Evolutionary conservation across 1,284 basidiomycete species (phyloP).

Genomic region (Cryptococcus depauperatus): DNA sequence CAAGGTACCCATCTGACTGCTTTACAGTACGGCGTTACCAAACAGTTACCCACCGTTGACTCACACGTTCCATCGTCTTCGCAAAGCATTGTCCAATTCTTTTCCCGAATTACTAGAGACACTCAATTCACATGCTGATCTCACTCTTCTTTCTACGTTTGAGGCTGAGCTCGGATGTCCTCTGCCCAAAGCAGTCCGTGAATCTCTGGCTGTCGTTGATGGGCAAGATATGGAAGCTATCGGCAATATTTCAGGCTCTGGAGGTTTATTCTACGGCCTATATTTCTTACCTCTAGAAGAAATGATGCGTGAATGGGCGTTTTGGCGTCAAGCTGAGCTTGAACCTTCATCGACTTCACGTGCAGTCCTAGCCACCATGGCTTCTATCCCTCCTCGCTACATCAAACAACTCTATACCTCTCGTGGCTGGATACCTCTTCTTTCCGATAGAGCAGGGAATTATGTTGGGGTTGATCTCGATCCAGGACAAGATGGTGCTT

Average conservation of each 20-base stretch:
- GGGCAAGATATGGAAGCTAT: conserved; percentile 84
- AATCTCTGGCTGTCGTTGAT: conserved; percentile 72
- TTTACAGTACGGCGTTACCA: conserved; percentile 11
- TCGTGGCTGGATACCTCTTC: conserved; percentile 90
- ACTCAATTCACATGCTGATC: conserved; percentile 74
- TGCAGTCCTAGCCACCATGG: conserved; percentile 67
- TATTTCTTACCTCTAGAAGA: conserved; percentile 77
- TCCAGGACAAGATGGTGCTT: conserved; percentile 64
- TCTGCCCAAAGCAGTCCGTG: conserved; percentile 68
- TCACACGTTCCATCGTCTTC: conserved; percentile 70
- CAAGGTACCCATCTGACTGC: background rate
- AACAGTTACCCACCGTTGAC: conserved; percentile 61
- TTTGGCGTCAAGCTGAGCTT: conserved; percentile 84
- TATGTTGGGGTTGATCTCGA: conserved; percentile 94
- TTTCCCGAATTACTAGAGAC: conserved; percentile 87
- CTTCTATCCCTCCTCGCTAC: conserved; percentile 84
- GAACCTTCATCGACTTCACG: conserved; percentile 69
- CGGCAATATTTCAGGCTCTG: conserved; percentile 49
- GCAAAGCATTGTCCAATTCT: conserved; percentile 63
- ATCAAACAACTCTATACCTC: conserved; percentile 83
- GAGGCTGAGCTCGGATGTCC: conserved; percentile 73
- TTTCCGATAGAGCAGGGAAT: conserved; percentile 89
- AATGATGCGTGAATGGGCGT: conserved; percentile 83
- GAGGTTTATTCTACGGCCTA: conserved; percentile 77
- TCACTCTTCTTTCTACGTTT: conserved; percentile 63